Evolutionary conservation across 2,329 filamentous ascomycete genomes (phyloP).

Genomic region (Tolypocladium tropicale): DNA sequence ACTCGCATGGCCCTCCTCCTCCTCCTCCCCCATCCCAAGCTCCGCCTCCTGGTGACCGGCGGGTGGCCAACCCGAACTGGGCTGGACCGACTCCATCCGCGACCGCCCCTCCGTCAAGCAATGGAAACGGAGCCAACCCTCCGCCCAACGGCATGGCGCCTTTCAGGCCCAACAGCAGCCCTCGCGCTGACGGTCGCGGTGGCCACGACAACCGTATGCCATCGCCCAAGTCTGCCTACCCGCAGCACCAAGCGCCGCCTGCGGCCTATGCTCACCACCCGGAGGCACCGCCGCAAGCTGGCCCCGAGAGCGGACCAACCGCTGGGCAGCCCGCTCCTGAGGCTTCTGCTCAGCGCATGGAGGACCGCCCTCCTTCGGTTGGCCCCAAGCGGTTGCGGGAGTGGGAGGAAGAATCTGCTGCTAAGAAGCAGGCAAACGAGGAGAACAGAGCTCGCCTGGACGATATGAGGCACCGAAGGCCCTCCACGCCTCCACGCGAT

Average conservation of each 20-base stretch:
- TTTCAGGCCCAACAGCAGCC: slow-evolving; percentile 64
- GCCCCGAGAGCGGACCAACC: slow-evolving; percentile 45
- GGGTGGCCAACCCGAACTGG: slow-evolving; percentile 51
- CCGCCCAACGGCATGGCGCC: slow-evolving; percentile 51
- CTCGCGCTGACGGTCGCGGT: slow-evolving; percentile 66
- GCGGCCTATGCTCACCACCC: slow-evolving; percentile 59
- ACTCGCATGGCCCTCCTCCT: slow-evolving; percentile 39
- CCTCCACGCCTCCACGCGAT: slow-evolving; percentile 62
- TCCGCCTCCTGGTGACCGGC: slow-evolving; percentile 40
- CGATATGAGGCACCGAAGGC: slow-evolving; percentile 69
- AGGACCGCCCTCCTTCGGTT: slow-evolving; percentile 69
- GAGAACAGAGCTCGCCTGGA: slow-evolving; percentile 81
- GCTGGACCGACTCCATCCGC: slow-evolving; percentile 40
- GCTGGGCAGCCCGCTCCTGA: slow-evolving; percentile 44
- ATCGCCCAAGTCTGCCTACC: slow-evolving; percentile 84
- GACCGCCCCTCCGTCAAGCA: slow-evolving; percentile 25
- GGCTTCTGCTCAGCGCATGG: slow-evolving; percentile 51
- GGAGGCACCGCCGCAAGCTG: slow-evolving; percentile 48
- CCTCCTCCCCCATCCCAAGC: slow-evolving; percentile 32
- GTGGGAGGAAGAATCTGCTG: slow-evolving; percentile 75
- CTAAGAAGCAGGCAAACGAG: slow-evolving; percentile 82
- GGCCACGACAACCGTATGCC: slow-evolving; percentile 76
- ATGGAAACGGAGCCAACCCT: slow-evolving; percentile 21
- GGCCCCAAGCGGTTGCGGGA: slow-evolving; percentile 78
- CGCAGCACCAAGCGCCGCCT: slow-evolving; percentile 54